Evolutionary conservation across 345 rosid genomes (phyloP), one percentile per base, ranked within the genome.

Genomic region (Dipteronia dyeriana): DNA sequence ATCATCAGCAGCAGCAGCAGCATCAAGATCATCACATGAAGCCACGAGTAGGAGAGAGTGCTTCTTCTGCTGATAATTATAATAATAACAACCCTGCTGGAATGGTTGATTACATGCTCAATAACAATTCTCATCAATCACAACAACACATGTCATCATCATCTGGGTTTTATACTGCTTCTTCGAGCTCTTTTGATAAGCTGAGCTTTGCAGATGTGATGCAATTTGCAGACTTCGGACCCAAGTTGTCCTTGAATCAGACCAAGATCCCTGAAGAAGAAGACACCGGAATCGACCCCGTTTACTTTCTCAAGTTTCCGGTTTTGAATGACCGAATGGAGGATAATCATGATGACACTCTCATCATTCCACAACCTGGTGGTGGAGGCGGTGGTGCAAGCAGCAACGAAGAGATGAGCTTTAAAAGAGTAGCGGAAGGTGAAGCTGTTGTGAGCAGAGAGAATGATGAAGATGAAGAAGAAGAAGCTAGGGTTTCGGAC

Each of bases 161-260:
- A 23, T 72, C 85, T 0, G 87, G 87, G 65, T 85, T 88, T 65
- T 80, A 85, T 17, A 79, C 84, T 43, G 78, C 94, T 9, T 80
- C 84, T 49, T 80, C 95, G 20, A 57, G 86, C 71, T 81, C 92
- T 57, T 83, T 91, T 4, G 98, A 94, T 54, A 91, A 87, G 75
- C 72, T 90, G 74, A 90, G 91, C 84, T 93, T 93, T 12, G 91
- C 93, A 2, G 98, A 93, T 72, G 94, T 91, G 78, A 93, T 93
- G 99, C 98, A 91, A 47, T 91, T 95, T 49, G 91, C 96, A 0
- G 98, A 95, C 76, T 95, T 90, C 0, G 93, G 99, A 59, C 92
- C 98, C 0, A 93, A 91, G 83, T 60, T 90, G 60, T 87, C 88
- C 19, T 80, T 91, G 60, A 95, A 89, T 75, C 96, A 90, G 43